These are phyloP conservation scores for Neonectria neomacrospora DNA, from an alignment of 2,329 filamentous ascomycete species.

Conservation along the genomic window DNA sequence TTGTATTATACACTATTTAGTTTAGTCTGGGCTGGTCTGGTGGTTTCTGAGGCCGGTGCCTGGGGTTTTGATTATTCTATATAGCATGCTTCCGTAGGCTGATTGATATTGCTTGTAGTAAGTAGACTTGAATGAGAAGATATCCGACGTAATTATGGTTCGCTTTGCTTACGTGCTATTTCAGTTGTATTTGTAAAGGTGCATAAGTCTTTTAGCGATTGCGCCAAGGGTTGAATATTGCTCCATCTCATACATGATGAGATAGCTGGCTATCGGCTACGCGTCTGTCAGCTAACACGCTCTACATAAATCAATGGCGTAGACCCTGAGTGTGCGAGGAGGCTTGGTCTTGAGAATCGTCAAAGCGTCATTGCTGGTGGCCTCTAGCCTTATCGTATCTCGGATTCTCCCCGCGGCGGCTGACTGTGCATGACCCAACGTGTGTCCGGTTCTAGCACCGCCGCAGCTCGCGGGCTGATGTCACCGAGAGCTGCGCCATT, in stretches of 20 bases:
- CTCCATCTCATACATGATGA: neutral
- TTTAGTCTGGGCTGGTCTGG: neutral
- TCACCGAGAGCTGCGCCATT: slow-evolving; percentile 29
- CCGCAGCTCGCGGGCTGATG: slow-evolving; percentile 27
- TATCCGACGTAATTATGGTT: neutral
- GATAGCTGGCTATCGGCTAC: neutral
- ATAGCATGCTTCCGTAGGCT: neutral
- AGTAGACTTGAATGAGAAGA: neutral
- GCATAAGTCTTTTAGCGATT: too few relatives aligned
- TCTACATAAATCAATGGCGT: too few relatives aligned
- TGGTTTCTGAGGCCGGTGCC: neutral
- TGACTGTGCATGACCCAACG: slow-evolving; percentile 11
- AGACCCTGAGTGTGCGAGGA: too few relatives aligned
- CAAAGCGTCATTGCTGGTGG: neutral
- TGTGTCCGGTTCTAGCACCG: slow-evolving; percentile 15
- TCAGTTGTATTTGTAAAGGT: neutral
- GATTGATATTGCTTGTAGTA: neutral
- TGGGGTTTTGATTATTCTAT: neutral
- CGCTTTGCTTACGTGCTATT: neutral
- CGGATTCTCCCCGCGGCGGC: neutral
- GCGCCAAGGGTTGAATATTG: too few relatives aligned
- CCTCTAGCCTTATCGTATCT: neutral
- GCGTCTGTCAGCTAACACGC: too few relatives aligned
- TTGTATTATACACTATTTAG: slow-evolving; percentile 19
- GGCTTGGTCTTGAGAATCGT: neutral